Evolutionary conservation across 805 yeast genomes (phyloP), one percentile per base, ranked within the genome.

Genomic region (Pichia cabralensis): DNA sequence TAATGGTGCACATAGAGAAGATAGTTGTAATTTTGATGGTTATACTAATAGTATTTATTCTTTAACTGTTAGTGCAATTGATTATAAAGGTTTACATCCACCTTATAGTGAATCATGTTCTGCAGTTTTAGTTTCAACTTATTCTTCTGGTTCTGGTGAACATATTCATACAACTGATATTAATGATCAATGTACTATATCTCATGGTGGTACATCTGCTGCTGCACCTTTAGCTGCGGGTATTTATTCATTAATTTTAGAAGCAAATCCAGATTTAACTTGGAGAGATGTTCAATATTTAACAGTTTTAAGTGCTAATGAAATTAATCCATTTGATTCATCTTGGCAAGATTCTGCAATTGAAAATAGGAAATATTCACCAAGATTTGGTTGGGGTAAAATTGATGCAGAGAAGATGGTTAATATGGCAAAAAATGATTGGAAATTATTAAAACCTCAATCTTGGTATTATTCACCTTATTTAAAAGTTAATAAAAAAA

Each of bases 191-290:
- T 92, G 98, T 56, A 63, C 94, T 2, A 67, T 67, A 25, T 56
- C 47, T 18, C 98, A 92, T 56, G 96, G 96, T 9, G 98, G 98
- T 15, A 92, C 98, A 0, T 89, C 97, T 16, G 98, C 98, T 0
- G 96, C 98, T 12, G 98, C 98, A 0, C 98, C 98, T 0, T 66
- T 92, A 37, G 97, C 96, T 0, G 96, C 97, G 0, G 98, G 97
- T n/a, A 69, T 92, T 1, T 85, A 82, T 53, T 73, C 96, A 0
- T 63, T 92, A 34, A 83, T 83, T 2, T 62, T 92, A 33, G 76
- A 79, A 46, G 86, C 80, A 4, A 81, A 94, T 44, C 95, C 96
- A 1, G 69, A 78, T 5, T 68, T 92, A 36, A 82, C 96, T 0
- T 92, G 98, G 98, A 71, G 98, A 53, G 98, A 92, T 53, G 67